A percentile compares a stretch with the other conserved stretches of the same genome.
These are phyloP conservation scores for Talaromyces atroroseus DNA, from an alignment of 2,329 filamentous ascomycete genomes.

Conservation along the genomic window DNA sequence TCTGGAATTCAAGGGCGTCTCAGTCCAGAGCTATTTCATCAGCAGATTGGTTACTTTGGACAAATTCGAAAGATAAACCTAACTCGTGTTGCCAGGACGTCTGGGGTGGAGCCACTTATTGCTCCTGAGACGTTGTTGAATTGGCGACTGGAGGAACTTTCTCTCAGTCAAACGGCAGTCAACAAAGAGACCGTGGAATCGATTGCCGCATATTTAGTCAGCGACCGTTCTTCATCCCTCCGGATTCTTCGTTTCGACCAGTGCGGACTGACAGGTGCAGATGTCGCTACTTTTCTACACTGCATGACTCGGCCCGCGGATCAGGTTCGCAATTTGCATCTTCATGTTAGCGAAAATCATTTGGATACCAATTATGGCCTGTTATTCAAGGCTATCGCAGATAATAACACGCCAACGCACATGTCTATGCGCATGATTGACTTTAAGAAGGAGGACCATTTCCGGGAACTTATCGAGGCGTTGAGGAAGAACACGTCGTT, in stretches of 20 bases:
- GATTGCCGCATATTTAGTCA: slow-evolving; percentile 59
- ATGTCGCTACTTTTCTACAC: slow-evolving; percentile 60
- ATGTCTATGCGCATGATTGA: slow-evolving; percentile 64
- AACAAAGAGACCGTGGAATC: slow-evolving; percentile 62
- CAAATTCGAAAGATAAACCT: slow-evolving; percentile 62
- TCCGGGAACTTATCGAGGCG: slow-evolving; percentile 58
- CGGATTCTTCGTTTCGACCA: slow-evolving; percentile 61
- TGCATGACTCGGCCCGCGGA: slow-evolving; percentile 53
- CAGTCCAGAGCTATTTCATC: slow-evolving; percentile 59
- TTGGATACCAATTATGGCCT: slow-evolving; percentile 39
- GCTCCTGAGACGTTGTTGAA: slow-evolving; percentile 60
- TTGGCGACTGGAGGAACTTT: slow-evolving; percentile 63
- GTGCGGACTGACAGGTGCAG: slow-evolving; percentile 59
- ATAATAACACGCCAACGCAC: slow-evolving; percentile 56
- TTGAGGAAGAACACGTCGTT: slow-evolving; percentile 59
- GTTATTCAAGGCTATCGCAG: slow-evolving; percentile 40
- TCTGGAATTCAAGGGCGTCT: slow-evolving; percentile 62
- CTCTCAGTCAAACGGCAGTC: slow-evolving; percentile 57
- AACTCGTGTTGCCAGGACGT: slow-evolving; percentile 59
- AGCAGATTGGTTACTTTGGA: slow-evolving; percentile 61
- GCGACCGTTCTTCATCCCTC: slow-evolving; percentile 55
- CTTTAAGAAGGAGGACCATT: slow-evolving; percentile 60
- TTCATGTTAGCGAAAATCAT: slow-evolving; percentile 61
- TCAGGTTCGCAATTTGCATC: slow-evolving; percentile 53
- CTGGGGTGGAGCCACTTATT: slow-evolving; percentile 59